Conservation (phyloP, 257 asterid species). For the Lavandula angustifolia region DNA sequence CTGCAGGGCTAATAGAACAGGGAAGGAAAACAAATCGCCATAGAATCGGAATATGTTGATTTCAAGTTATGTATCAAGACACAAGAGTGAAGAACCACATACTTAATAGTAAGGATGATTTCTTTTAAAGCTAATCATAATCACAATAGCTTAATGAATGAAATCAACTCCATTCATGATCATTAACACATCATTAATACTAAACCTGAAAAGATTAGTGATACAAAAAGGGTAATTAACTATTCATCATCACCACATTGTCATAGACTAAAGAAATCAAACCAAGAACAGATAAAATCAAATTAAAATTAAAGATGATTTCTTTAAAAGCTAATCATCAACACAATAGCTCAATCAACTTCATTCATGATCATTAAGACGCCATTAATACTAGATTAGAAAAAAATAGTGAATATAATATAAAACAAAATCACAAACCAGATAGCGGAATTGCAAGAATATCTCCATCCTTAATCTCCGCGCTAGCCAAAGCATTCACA, state of each 20-base stretch:
- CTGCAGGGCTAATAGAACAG: neutral
- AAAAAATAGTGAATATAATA: neutral
- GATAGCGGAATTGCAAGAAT: constrained; percentile 88
- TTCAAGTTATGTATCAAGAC: constrained; percentile 9
- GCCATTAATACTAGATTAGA: neutral
- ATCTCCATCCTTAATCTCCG: constrained; percentile 72
- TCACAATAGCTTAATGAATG: neutral
- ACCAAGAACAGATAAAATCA: no score
- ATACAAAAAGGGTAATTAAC: neutral
- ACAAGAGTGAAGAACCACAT: neutral
- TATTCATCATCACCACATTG: no score
- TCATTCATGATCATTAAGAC: neutral
- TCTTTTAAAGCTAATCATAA: neutral
- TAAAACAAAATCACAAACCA: constrained; percentile 42
- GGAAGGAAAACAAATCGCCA: neutral
- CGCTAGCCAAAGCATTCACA: constrained; percentile 68
- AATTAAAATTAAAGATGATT: no score
- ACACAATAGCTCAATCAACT: constrained; percentile 5
- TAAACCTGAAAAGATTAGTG: neutral
- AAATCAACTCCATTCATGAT: neutral
- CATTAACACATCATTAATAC: neutral
- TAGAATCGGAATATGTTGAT: neutral
- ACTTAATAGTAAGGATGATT: constrained; percentile 9
- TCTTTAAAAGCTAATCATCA: neutral
- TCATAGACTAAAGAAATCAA: no score